Evolutionary conservation across 768 basidiomycete genomes (phyloP).

Genomic region (Cantharellus anzutake): DNA sequence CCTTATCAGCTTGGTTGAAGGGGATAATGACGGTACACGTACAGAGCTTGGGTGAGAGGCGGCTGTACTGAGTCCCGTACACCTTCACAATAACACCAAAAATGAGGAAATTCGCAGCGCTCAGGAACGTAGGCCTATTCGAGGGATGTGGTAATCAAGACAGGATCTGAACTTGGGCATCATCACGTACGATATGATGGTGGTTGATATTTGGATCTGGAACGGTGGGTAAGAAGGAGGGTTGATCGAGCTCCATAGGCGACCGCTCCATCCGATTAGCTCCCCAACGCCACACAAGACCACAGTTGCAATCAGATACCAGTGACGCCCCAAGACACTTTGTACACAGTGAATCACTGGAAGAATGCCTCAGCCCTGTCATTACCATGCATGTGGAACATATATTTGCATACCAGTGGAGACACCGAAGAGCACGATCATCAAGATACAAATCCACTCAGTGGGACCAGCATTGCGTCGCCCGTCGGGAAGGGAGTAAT

Average conservation of each 20-base stretch:
- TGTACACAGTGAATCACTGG: no score
- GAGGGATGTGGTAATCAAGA: not conserved
- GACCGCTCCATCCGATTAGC: no score
- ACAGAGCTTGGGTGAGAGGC: conserved; percentile 9
- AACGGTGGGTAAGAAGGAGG: not conserved
- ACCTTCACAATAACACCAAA: conserved; percentile 14
- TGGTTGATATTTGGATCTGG: not conserved
- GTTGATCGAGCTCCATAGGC: no score
- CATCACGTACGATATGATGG: not conserved
- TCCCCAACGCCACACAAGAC: no score
- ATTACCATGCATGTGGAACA: no score
- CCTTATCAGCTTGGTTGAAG: not conserved
- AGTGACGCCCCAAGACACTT: no score
- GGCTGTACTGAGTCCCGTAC: conserved; percentile 9
- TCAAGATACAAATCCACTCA: no score
- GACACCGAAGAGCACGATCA: no score
- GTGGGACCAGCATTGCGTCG: no score
- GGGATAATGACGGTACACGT: conserved; percentile 3
- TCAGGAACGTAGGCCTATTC: conserved; percentile 10
- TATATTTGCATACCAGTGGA: no score
- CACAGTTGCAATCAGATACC: no score
- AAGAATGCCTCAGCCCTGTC: no score
- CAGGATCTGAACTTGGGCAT: not conserved
- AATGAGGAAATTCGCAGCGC: conserved; percentile 18
- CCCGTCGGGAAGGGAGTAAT: not conserved